A percentile compares a stretch with the other conserved stretches of the same genome.
Conservation (phyloP, 2,329 filamentous ascomycete species). For the Aureobasidium sp. region DNA sequence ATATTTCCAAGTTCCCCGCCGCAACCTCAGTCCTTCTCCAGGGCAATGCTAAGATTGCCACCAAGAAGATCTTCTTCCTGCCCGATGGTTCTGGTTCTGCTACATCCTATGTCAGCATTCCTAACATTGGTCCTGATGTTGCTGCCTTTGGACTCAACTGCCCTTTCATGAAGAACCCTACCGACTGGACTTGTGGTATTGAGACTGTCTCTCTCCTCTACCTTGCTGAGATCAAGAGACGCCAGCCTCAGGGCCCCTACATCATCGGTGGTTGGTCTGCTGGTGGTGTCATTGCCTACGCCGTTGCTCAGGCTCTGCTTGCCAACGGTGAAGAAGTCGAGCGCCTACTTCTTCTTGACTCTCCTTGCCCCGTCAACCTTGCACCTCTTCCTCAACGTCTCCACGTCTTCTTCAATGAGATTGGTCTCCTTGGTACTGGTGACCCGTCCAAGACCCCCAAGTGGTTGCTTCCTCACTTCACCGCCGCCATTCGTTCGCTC, state of each 20-base stretch:
- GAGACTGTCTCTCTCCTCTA: slow-evolving; percentile 58
- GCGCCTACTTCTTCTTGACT: slow-evolving; percentile 44
- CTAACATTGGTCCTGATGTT: slow-evolving; percentile 44
- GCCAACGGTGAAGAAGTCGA: slow-evolving; percentile 41
- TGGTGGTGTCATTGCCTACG: slow-evolving; percentile 47
- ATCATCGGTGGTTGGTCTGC: slow-evolving; percentile 48
- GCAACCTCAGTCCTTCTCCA: slow-evolving; percentile 49
- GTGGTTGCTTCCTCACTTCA: slow-evolving; percentile 70
- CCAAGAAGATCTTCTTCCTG: slow-evolving; percentile 46
- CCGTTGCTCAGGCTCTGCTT: slow-evolving; percentile 41
- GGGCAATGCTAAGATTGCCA: slow-evolving; percentile 48
- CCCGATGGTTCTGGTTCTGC: slow-evolving; percentile 50
- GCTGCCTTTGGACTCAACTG: slow-evolving; percentile 54
- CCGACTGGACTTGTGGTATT: slow-evolving; percentile 57
- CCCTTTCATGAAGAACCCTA: slow-evolving; percentile 61
- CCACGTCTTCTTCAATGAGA: slow-evolving; percentile 63
- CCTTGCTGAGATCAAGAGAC: slow-evolving; percentile 60
- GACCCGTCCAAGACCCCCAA: slow-evolving; percentile 52
- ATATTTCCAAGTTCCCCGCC: slow-evolving; percentile 37
- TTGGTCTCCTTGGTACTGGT: slow-evolving; percentile 61
- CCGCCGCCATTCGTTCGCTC: slow-evolving; percentile 57
- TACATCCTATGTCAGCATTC: slow-evolving; percentile 58
- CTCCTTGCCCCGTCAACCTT: slow-evolving; percentile 44
- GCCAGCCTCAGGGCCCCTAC: slow-evolving; percentile 56
- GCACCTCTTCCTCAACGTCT: slow-evolving; percentile 46